Percentiles rank a stretch among this genome's conserved stretches.
phyloP scores from a whole-genome alignment of 1,139 yeast genomes.

The Lipomyces yarrowii region DNA sequence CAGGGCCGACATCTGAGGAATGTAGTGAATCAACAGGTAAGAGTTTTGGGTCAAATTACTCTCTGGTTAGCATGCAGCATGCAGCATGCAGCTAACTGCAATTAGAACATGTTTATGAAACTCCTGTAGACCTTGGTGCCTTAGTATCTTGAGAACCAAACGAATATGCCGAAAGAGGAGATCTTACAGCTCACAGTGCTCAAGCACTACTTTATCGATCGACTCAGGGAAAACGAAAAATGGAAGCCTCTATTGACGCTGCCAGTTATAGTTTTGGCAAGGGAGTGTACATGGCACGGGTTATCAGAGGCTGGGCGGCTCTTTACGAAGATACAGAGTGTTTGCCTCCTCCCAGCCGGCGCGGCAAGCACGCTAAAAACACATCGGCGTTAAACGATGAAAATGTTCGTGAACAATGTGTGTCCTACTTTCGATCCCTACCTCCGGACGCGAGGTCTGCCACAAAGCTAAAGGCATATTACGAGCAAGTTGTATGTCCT shows the following conservation, averaged over 20 bases:
- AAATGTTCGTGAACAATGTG: neutral
- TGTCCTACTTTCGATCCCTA: neutral
- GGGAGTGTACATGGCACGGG: neutral
- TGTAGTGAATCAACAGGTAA: no score
- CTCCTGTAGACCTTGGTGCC: neutral
- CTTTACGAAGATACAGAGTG: neutral
- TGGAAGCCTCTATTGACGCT: neutral
- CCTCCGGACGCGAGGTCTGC: neutral
- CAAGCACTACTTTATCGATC: neutral
- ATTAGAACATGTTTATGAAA: neutral
- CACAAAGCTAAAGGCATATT: neutral
- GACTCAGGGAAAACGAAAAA: neutral
- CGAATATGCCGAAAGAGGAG: neutral
- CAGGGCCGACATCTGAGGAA: neutral
- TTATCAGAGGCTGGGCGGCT: neutral
- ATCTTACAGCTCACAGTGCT: slow-evolving; percentile 1
- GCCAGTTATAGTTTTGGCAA: neutral
- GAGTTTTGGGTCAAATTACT: no score
- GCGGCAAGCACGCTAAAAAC: neutral
- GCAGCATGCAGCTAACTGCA: neutral
- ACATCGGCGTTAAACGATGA: neutral
- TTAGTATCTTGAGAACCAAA: neutral
- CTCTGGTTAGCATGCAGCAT: neutral
- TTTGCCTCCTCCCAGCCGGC: slow-evolving; percentile 1
- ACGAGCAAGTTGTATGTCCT: slow-evolving; percentile 2